phyloP scores from a whole-genome alignment of 352 stramenopile genomes.

The Synura sp. region DNA sequence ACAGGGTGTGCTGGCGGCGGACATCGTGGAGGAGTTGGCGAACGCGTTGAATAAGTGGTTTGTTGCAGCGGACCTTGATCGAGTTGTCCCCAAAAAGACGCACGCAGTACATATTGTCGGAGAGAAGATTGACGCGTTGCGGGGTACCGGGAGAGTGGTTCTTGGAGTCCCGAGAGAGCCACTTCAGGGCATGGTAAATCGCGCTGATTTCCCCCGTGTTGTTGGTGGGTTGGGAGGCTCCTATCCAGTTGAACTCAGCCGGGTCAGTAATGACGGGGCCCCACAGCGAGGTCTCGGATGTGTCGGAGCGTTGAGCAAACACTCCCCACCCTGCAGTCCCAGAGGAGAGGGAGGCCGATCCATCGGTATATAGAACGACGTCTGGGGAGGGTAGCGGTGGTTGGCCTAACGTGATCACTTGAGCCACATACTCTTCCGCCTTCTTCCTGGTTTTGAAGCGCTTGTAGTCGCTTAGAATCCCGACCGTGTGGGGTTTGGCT shows the following conservation, averaged over 20 bases:
- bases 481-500: background rate
- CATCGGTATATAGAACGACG: no score
- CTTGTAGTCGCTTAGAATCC: slow-evolving; percentile 1
- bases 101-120: slow-evolving; percentile 3
- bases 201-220: no score
- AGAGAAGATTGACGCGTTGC: background rate
- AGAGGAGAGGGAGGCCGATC: background rate
- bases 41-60: no score
- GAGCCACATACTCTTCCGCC: background rate
- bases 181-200: background rate
- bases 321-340: background rate
- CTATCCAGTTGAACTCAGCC: background rate
- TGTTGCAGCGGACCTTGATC: no score
- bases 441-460: background rate
- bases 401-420: background rate
- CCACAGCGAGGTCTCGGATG: background rate
- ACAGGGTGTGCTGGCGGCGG: no score
- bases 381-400: background rate
- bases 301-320: background rate
- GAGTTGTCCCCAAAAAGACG: no score
- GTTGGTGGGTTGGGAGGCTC: no score
- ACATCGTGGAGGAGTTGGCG: no score
- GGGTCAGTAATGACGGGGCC: background rate
- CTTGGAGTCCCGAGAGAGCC: slow-evolving; percentile 6
- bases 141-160: background rate